Conservation (phyloP, 192 early-diverging fungal genomes). For the Coemansia sp. region DNA sequence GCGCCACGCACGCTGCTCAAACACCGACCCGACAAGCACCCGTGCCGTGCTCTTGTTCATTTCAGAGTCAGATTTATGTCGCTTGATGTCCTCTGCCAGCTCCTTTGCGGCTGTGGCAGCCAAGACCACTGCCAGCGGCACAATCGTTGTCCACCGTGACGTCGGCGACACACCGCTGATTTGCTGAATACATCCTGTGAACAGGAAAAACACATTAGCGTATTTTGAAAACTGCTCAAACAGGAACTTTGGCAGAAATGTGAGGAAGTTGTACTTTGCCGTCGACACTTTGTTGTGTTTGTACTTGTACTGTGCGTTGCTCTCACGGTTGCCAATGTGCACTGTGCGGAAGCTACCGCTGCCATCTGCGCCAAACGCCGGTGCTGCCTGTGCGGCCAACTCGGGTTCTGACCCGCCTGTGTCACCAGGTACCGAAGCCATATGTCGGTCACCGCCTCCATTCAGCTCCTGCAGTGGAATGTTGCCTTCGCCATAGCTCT, state of each 20-base stretch:
- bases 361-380: constrained; percentile 27
- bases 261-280: constrained; percentile 92
- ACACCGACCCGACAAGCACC: constrained; percentile 61
- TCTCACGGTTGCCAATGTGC: constrained; percentile 80
- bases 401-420: constrained; percentile 2
- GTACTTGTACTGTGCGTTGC: constrained; percentile 79
- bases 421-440: constrained; percentile 2
- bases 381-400: constrained; percentile 4
- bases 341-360: constrained; percentile 68
- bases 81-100: constrained; percentile 86
- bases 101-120: constrained; percentile 92
- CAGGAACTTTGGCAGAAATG: constrained; percentile 94
- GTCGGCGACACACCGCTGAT: constrained; percentile 93
- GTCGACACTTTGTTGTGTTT: constrained; percentile 93
- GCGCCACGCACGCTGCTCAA: constrained; percentile 74
- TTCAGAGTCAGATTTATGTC: constrained; percentile 72
- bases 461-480: constrained; percentile 35
- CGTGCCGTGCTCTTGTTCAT: constrained; percentile 68
- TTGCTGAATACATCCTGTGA: constrained; percentile 97
- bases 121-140: constrained; percentile 80
- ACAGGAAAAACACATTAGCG: constrained; percentile 99
- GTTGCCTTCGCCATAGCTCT: constrained; percentile 16
- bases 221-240: constrained; percentile 98
- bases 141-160: constrained; percentile 83
- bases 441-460: neutral